phyloP scores from a whole-genome alignment of 176 grass and related monocot genomes.

The Urochloa ruziziensis region DNA sequence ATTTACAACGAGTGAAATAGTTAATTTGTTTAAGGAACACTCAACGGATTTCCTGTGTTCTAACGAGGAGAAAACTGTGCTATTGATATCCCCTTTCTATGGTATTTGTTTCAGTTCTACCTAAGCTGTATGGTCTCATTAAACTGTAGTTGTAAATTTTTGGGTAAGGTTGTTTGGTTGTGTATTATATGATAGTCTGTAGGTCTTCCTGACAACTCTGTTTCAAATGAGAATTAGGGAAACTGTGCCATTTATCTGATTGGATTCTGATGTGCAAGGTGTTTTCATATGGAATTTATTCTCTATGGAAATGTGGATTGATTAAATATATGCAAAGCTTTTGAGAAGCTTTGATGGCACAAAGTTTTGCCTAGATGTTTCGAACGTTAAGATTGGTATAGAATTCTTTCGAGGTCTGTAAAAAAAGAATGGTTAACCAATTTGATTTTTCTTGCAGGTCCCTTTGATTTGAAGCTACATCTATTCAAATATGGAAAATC shows the following conservation, averaged over 20 bases:
- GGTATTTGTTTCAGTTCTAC: not conserved
- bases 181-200: not conserved
- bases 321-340: not conserved
- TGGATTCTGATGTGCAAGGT: not conserved
- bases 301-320: not conserved
- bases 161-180: not conserved
- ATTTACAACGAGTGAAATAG: not conserved
- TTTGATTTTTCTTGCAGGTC: constrained; percentile 5
- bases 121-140: not conserved
- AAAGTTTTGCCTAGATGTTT: not conserved
- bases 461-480: not conserved
- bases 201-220: not conserved
- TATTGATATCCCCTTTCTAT: not conserved
- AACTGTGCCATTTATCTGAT: not conserved
- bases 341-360: not conserved
- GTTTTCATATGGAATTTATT: not conserved
- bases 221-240: not conserved
- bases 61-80: not conserved
- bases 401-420: not conserved
- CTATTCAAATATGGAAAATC: not conserved
- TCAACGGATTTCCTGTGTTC: not conserved
- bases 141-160: not conserved
- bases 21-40: not conserved
- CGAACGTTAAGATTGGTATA: not conserved
- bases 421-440: not conserved